Evolutionary conservation across 2,329 filamentous ascomycete genomes (phyloP).

Genomic region (Fusarium subglutinans): DNA sequence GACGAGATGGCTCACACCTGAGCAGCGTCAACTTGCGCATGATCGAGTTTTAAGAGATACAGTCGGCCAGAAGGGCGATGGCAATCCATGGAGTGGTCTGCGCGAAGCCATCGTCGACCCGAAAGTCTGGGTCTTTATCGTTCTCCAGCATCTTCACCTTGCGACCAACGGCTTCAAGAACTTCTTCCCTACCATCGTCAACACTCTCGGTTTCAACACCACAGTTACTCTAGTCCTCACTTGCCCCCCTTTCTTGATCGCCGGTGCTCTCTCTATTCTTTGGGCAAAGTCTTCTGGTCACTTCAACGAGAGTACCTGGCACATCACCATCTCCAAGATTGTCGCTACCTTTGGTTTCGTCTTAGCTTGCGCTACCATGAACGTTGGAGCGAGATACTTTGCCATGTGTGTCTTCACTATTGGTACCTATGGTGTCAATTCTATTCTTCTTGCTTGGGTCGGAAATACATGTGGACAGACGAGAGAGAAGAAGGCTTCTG

Average conservation of each 20-base stretch:
- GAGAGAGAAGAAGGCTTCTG: constrained; percentile 58
- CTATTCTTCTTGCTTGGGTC: constrained; percentile 57
- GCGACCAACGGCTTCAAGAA: constrained; percentile 47
- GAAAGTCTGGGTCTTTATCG: constrained; percentile 41
- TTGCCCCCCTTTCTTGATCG: constrained; percentile 59
- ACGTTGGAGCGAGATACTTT: constrained; percentile 35
- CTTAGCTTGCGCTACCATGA: constrained; percentile 40
- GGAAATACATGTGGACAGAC: constrained; percentile 54
- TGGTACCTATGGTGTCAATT: constrained; percentile 51
- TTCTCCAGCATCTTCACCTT: constrained; percentile 27
- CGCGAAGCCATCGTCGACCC: constrained; percentile 35
- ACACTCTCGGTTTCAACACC: constrained; percentile 56
- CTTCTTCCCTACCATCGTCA: constrained; percentile 50
- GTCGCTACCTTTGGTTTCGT: constrained; percentile 47
- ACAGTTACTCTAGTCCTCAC: constrained; percentile 61
- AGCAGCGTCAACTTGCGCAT: constrained; percentile 55
- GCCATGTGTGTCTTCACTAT: constrained; percentile 52
- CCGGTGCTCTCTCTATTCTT: constrained; percentile 41
- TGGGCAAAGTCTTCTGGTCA: constrained; percentile 35
- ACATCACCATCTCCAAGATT: constrained; percentile 46
- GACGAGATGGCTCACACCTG: constrained; percentile 49
- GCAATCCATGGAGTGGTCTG: constrained; percentile 12
- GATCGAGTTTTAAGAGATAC: constrained; percentile 48
- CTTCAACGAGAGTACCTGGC: constrained; percentile 35
- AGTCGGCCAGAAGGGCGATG: constrained; percentile 29